A percentile compares a stretch with the other conserved stretches of the same genome.
These are phyloP conservation scores for Naganishia friedmannii DNA, from an alignment of 768 basidiomycete genomes.

Conservation along the genomic window DNA sequence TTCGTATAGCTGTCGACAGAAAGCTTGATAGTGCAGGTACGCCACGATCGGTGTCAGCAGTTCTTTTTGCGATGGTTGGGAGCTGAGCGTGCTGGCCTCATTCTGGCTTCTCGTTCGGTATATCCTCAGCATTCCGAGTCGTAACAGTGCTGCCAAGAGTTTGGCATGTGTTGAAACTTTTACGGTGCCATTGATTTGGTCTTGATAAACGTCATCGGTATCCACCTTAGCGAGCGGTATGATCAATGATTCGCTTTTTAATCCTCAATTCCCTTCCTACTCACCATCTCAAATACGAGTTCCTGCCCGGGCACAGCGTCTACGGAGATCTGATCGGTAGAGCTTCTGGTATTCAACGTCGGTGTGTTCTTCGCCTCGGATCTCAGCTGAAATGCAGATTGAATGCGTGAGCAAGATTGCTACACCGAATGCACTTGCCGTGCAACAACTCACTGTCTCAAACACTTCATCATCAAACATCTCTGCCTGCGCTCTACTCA, in stretches of 20 bases:
- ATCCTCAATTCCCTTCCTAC: not conserved
- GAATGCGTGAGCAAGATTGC: not conserved
- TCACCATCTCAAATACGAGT: conserved; percentile 31
- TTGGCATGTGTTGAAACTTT: conserved; percentile 8
- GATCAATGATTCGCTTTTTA: not conserved
- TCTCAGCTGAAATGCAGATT: not conserved
- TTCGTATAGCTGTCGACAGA: conserved; percentile 17
- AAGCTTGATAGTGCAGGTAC: conserved; percentile 32
- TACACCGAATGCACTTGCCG: not conserved
- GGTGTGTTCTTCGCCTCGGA: conserved; percentile 21
- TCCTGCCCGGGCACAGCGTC: conserved; percentile 31
- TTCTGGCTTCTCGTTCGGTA: conserved; percentile 16
- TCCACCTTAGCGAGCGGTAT: conserved; percentile 6
- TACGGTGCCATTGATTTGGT: not conserved
- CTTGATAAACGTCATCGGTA: conserved; percentile 13
- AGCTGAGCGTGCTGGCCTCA: too few relatives aligned
- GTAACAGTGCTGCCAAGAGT: conserved; percentile 14
- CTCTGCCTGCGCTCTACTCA: conserved; percentile 26
- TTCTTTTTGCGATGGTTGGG: not conserved
- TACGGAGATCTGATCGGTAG: conserved; percentile 23
- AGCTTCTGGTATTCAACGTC: conserved; percentile 28
- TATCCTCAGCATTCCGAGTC: conserved; percentile 24
- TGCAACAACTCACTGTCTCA: conserved; percentile 17
- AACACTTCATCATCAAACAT: conserved; percentile 33
- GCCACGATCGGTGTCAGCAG: conserved; percentile 24